Evolutionary conservation across 192 early-diverging fungal genomes (phyloP).

Genomic region (Rhizoclosmatium globosum): DNA sequence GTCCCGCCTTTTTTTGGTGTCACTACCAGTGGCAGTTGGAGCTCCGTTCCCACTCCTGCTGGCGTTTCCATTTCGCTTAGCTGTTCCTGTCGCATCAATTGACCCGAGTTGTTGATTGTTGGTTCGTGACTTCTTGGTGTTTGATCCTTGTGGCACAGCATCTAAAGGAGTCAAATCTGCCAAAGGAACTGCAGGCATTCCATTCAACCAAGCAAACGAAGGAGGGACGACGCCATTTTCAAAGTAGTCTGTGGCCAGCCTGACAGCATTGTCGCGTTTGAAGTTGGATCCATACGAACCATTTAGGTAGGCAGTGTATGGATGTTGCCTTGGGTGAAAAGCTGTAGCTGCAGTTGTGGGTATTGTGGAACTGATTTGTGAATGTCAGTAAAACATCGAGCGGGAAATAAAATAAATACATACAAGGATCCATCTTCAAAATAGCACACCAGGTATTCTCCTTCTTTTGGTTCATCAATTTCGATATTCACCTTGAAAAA

Average conservation of each 20-base stretch:
- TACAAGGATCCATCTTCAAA: constrained; percentile 70
- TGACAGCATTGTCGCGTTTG: constrained; percentile 57
- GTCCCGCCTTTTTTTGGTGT: no score
- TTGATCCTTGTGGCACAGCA: not conserved
- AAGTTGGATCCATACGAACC: constrained; percentile 54
- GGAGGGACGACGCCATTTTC: constrained; percentile 53
- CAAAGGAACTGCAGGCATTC: not conserved
- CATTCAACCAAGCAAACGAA: constrained; percentile 55
- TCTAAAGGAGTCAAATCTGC: not conserved
- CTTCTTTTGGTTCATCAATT: constrained; percentile 52
- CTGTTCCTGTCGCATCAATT: no score
- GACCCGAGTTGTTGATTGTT: no score
- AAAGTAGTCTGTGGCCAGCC: constrained; percentile 57
- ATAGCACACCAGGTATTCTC: constrained; percentile 68
- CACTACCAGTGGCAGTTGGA: no score
- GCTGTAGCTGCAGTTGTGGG: constrained; percentile 45
- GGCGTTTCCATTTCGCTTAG: no score
- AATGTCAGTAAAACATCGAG: not conserved
- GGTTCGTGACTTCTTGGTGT: not conserved
- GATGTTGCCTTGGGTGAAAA: constrained; percentile 46
- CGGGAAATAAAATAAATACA: constrained; percentile 20
- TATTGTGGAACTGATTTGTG: constrained; percentile 42
- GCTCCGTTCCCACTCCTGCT: no score
- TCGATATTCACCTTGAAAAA: constrained; percentile 35
- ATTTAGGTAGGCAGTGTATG: constrained; percentile 57